A percentile compares a stretch with the other conserved stretches of the same genome.
These are phyloP conservation scores for Neurospora sp. DNA, from an alignment of 495 filamentous ascomycete species.

Conservation along the genomic window DNA sequence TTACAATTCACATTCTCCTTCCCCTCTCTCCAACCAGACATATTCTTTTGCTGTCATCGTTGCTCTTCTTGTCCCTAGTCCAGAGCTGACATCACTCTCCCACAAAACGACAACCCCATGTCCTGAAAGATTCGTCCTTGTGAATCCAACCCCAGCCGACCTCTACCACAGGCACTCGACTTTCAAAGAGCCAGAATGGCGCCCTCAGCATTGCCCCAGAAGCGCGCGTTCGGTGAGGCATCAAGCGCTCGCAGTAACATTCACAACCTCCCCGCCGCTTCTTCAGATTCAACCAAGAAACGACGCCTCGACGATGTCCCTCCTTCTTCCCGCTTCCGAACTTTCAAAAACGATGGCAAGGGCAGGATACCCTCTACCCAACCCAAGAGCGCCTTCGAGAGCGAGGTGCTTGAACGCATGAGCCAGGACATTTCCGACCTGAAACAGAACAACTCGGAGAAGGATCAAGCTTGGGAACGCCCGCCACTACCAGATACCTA, in stretches of 20 bases:
- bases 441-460: constrained; percentile 78
- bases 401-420: constrained; percentile 86
- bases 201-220: constrained; percentile 38
- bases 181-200: constrained; percentile 22
- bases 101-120: background rate
- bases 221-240: constrained; percentile 41
- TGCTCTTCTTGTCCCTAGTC: background rate
- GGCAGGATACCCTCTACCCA: constrained; percentile 65
- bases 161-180: background rate
- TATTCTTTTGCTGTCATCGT: background rate
- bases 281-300: constrained; percentile 48
- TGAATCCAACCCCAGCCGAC: background rate
- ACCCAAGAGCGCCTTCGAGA: constrained; percentile 85
- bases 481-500: constrained; percentile 60
- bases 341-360: constrained; percentile 48
- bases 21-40: background rate
- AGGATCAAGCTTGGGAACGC: constrained; percentile 87
- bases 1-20: background rate
- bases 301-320: constrained; percentile 55
- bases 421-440: constrained; percentile 81
- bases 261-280: constrained; percentile 23
- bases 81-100: background rate
- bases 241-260: constrained; percentile 39
- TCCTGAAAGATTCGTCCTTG: background rate
- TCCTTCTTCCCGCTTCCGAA: constrained; percentile 43